Percentiles rank a stretch among this genome's conserved stretches.
phyloP scores from a whole-genome alignment of 345 rosid species.

The Barbarea vulgaris region DNA sequence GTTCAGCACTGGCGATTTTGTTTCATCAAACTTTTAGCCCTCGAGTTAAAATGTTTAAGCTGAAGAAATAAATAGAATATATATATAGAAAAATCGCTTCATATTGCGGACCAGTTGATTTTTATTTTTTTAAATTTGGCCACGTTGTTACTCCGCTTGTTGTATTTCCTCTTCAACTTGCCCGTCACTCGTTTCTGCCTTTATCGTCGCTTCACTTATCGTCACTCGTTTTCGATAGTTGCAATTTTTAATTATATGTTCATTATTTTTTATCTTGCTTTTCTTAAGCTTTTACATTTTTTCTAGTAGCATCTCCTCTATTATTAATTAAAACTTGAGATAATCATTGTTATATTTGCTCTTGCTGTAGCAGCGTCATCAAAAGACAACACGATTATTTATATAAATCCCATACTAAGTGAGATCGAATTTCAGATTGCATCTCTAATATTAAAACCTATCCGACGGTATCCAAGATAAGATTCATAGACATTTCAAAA shows the following conservation, averaged over 20 bases:
- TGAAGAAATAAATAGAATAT: neutral
- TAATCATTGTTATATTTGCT: neutral
- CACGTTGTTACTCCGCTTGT: neutral
- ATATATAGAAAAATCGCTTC: neutral
- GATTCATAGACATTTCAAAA: neutral
- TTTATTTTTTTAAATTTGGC: neutral
- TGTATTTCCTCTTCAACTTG: slow-evolving; percentile 22
- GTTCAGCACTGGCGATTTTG: neutral
- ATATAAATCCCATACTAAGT: neutral
- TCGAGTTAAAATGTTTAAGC: neutral
- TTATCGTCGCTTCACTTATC: neutral
- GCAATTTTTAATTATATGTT: neutral
- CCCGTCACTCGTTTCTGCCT: neutral
- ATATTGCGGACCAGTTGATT: neutral
- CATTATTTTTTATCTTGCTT: neutral
- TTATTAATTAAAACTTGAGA: neutral
- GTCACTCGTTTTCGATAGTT: neutral
- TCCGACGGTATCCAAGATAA: neutral
- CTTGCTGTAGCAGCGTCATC: neutral
- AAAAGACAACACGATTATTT: neutral
- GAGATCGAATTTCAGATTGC: neutral
- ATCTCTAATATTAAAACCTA: neutral
- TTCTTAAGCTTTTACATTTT: neutral
- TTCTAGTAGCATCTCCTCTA: neutral
- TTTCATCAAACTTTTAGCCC: neutral